Conservation (phyloP, 805 yeast genomes). For the Metschnikowia drakensbergensis region DNA sequence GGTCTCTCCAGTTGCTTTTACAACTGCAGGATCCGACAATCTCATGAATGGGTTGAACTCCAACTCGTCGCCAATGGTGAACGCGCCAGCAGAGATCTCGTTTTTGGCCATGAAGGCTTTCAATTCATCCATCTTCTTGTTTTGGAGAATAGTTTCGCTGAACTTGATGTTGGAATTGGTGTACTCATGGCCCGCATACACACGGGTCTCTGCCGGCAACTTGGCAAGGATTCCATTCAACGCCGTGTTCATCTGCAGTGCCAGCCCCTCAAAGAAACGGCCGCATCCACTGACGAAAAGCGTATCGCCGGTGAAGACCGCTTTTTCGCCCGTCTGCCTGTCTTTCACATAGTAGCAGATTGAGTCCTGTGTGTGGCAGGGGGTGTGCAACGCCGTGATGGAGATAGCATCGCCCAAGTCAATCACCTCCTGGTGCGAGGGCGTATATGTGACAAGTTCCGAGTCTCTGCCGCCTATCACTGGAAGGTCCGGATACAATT, state of each 20-base stretch:
- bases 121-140: slow-evolving; percentile 52
- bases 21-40: slow-evolving; percentile 59
- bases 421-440: slow-evolving; percentile 58
- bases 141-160: slow-evolving; percentile 58
- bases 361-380: slow-evolving; percentile 97
- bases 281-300: slow-evolving; percentile 95
- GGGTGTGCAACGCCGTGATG: slow-evolving; percentile 85
- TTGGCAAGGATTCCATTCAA: slow-evolving; percentile 54
- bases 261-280: slow-evolving; percentile 89
- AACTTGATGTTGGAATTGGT: slow-evolving; percentile 78
- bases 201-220: slow-evolving; percentile 66
- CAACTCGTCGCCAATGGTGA: slow-evolving; percentile 81
- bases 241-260: slow-evolving; percentile 72
- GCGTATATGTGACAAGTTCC: slow-evolving; percentile 67
- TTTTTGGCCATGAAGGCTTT: slow-evolving; percentile 47
- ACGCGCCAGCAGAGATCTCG: slow-evolving; percentile 80
- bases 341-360: slow-evolving; percentile 82
- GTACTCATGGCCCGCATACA: slow-evolving; percentile 96
- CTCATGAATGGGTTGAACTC: slow-evolving; percentile 88
- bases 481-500: slow-evolving; percentile 46
- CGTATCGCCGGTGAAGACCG: slow-evolving; percentile 95
- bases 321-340: slow-evolving; percentile 54
- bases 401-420: slow-evolving; percentile 61
- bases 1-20: slow-evolving; percentile 51
- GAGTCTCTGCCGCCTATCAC: slow-evolving; percentile 83